Base-by-base conservation (phyloP, 371 early-diverging fungal genomes). In the Basidiobolus meristosporus region DNA sequence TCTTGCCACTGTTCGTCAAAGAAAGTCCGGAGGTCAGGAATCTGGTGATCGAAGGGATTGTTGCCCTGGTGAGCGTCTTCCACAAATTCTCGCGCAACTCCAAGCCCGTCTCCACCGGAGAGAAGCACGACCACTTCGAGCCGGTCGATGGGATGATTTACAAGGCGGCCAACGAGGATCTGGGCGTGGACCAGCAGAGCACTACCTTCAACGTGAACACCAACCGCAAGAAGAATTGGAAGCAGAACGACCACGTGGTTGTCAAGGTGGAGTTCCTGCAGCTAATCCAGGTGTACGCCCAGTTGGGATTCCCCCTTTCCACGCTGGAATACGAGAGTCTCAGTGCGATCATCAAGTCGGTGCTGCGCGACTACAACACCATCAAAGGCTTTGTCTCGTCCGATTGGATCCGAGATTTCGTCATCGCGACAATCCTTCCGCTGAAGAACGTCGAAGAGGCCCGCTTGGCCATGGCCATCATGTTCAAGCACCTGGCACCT, bases 191-290 rank as follows among this genome's bases (percentile, higher is more conserved):
- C 18, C 43, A 47, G 4, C 22, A 11, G 12, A 18, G n/a, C n/a
- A n/a, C n/a, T n/a, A n/a, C 9, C 12, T 32, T 39, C 1, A 43
- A 51, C 12, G 15, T 44, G 17, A 43, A 51, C 14, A 36, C 50
- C 29, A 55, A 31, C 19, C 62, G 65, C 28, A 72, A 72, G 7
- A 73, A 73, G 38, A 63, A 68, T n/a, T 73, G 77, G 73, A 64
- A 64, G 23, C 77, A 76, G 26, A 76, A 76, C 22, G 73, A 76
- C 42, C 62, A 63, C 7, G 46, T 73, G 12, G 63, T 62, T 0
- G 62, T 76, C 22, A 64, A 69, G 42, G 59, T 56, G 35, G 66
- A 73, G 36, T 70, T 76, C 39, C 45, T 73, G 2, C 40, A 54
- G 5, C 53, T 76, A 9, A 52, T 73, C 1, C 64, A 65, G 16